These are phyloP conservation scores for Wickerhamomyces rabaulensis DNA, from an alignment of 805 yeast genomes.

Conservation along the genomic window DNA sequence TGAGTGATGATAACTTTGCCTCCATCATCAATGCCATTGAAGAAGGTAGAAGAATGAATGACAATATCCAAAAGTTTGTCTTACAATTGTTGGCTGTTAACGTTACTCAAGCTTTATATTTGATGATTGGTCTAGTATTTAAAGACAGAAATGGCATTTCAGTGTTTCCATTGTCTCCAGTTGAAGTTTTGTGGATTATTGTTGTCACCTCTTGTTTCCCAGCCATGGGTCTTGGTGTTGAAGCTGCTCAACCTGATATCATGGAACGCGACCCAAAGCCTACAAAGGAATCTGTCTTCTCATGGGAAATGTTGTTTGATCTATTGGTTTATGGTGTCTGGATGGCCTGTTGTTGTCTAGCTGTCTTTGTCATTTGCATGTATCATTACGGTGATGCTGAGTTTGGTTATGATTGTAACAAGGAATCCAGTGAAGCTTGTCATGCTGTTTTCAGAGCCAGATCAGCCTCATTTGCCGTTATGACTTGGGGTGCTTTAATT, in stretches of 20 bases:
- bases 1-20: constrained; percentile 74
- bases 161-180: constrained; percentile 79
- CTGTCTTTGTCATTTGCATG: constrained; percentile 58
- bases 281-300: constrained; percentile 49
- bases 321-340: constrained; percentile 68
- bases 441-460: constrained; percentile 66
- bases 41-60: constrained; percentile 77
- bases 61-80: constrained; percentile 73
- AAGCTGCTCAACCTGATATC: constrained; percentile 56
- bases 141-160: constrained; percentile 57
- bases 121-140: constrained; percentile 71
- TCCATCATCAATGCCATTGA: constrained; percentile 73
- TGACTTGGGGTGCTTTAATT: constrained; percentile 83
- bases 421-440: constrained; percentile 42
- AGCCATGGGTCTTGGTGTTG: constrained; percentile 77
- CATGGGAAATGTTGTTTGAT: constrained; percentile 62
- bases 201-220: constrained; percentile 79
- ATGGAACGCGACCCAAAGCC: constrained; percentile 63
- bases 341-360: constrained; percentile 69
- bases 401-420: constrained; percentile 63
- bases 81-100: constrained; percentile 68
- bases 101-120: constrained; percentile 62
- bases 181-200: constrained; percentile 75
- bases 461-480: constrained; percentile 63
- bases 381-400: constrained; percentile 63